Conservation (phyloP, 768 basidiomycete genomes). For the Hericium rajendrae region DNA sequence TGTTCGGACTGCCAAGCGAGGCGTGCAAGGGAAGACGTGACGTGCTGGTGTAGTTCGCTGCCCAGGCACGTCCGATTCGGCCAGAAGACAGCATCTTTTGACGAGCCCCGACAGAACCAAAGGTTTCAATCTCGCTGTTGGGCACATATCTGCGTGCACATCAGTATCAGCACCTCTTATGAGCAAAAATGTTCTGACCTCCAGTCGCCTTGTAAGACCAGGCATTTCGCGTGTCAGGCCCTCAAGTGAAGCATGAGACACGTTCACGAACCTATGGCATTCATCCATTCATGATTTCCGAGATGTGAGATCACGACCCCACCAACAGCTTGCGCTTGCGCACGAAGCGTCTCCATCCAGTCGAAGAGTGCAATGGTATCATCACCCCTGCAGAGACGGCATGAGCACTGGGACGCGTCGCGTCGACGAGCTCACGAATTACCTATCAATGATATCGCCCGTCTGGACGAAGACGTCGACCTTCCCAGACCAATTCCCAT, state of each 20-base stretch:
- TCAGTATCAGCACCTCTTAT: background rate
- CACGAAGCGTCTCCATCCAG: conserved; percentile 78
- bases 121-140: conserved; percentile 72
- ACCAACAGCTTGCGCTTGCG: conserved; percentile 57
- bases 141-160: conserved; percentile 63
- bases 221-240: background rate
- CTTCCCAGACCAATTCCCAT: conserved; percentile 73
- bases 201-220: conserved; percentile 61
- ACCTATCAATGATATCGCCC: conserved; percentile 93
- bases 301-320: conserved; percentile 70
- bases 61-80: conserved; percentile 74
- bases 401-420: background rate
- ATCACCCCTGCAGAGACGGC: conserved; percentile 48
- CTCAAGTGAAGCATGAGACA: background rate
- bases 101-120: conserved; percentile 61
- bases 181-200: conserved; percentile 33
- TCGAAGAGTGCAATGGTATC: conserved; percentile 81
- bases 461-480: conserved; percentile 89
- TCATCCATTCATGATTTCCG: conserved; percentile 98
- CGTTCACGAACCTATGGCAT: conserved; percentile 52
- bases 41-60: conserved; percentile 73
- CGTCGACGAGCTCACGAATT: conserved; percentile 12
- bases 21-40: conserved; percentile 76
- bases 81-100: conserved; percentile 70
- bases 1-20: conserved; percentile 57